phyloP scores from a whole-genome alignment of 2,329 filamentous ascomycete genomes.

The Alternaria triticimaculans region DNA sequence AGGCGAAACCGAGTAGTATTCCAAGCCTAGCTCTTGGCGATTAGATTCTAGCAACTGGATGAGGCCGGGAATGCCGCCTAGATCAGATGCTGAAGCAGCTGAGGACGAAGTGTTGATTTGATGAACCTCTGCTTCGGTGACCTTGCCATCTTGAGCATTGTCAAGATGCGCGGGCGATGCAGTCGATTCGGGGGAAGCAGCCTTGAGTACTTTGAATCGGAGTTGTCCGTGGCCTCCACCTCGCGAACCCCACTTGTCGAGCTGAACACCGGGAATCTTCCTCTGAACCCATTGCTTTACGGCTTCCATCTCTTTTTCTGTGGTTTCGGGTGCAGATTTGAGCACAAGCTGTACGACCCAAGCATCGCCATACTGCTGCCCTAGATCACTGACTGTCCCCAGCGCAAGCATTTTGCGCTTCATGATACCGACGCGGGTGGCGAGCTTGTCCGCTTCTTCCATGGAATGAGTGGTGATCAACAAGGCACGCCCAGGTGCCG shows the following conservation, averaged over 20 bases:
- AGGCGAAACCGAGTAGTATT: constrained; percentile 85
- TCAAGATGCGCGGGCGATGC: constrained; percentile 28
- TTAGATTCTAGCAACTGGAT: constrained; percentile 77
- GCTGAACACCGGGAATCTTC: constrained; percentile 67
- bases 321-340: constrained; percentile 74
- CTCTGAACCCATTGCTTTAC: constrained; percentile 70
- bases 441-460: constrained; percentile 93
- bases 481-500: constrained; percentile 74
- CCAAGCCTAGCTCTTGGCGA: constrained; percentile 72
- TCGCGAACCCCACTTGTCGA: constrained; percentile 66
- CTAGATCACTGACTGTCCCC: constrained; percentile 75
- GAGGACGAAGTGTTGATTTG: constrained; percentile 25
- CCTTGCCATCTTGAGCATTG: constrained; percentile 14
- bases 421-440: constrained; percentile 83
- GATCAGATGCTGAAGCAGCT: constrained; percentile 13
- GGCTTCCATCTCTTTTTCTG: constrained; percentile 68
- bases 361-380: constrained; percentile 76
- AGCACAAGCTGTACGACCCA: constrained; percentile 85
- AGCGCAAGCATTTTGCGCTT: constrained; percentile 84
- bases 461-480: constrained; percentile 92
- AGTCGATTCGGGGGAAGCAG: constrained; percentile 37
- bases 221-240: constrained; percentile 82
- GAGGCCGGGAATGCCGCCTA: constrained; percentile 67
- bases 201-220: constrained; percentile 76
- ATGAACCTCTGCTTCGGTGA: constrained; percentile 23